phyloP scores from a whole-genome alignment of 768 basidiomycete species.

The Boletellus ananas region DNA sequence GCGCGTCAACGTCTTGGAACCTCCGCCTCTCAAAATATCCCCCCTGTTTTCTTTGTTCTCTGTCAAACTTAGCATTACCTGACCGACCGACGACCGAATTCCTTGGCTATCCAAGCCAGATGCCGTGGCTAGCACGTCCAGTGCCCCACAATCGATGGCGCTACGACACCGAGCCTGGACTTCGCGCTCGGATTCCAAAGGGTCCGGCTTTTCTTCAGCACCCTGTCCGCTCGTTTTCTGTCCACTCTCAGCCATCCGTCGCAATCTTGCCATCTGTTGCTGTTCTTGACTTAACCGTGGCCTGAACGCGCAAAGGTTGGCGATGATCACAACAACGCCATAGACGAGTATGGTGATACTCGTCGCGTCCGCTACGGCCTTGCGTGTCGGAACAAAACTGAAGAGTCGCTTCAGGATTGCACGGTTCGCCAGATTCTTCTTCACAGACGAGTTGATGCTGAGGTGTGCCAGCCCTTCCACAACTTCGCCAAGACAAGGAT shows the following conservation, averaged over 20 bases:
- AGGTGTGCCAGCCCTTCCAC: conserved; percentile 88
- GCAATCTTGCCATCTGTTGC: conserved; percentile 74
- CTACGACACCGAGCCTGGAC: conserved; percentile 60
- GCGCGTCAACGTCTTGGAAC: conserved; percentile 59
- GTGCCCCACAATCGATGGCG: conserved; percentile 57
- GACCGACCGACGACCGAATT: conserved; percentile 55
- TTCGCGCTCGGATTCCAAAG: conserved; percentile 60
- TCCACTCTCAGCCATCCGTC: conserved; percentile 60
- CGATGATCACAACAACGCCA: conserved; percentile 71
- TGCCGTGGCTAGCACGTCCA: conserved; percentile 60
- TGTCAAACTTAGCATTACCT: conserved; percentile 63
- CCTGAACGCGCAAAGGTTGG: conserved; percentile 69
- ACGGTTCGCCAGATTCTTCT: conserved; percentile 58
- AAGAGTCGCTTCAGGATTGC: conserved; percentile 57
- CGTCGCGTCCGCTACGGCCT: conserved; percentile 28
- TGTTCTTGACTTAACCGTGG: conserved; percentile 77
- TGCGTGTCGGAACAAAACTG: conserved; percentile 51
- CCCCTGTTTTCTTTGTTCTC: conserved; percentile 79
- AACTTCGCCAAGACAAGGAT: conserved; percentile 52
- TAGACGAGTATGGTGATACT: conserved; percentile 59
- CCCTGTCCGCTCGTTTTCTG: conserved; percentile 32
- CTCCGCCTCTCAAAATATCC: conserved; percentile 71
- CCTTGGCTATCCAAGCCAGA: conserved; percentile 59
- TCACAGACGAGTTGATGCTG: conserved; percentile 57
- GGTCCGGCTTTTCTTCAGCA: conserved; percentile 27